phyloP scores from a whole-genome alignment of 2,329 filamentous ascomycete species.

The Trichoderma arundinaceum region DNA sequence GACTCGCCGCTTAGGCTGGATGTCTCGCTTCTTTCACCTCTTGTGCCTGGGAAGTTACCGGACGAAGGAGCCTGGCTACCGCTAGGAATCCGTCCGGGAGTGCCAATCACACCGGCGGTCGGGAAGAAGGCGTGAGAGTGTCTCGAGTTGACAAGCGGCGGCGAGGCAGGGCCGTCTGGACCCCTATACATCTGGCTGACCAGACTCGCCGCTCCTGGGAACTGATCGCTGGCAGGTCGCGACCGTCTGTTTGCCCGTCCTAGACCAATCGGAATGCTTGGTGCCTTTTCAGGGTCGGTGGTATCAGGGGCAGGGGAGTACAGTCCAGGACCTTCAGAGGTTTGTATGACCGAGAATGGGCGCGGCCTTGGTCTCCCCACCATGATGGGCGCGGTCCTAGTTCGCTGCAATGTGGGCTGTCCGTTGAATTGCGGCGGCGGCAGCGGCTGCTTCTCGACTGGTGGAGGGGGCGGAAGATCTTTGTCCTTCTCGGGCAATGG shows the following conservation, averaged over 20 bases:
- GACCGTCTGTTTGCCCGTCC: conserved; percentile 59
- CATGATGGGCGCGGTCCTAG: conserved; percentile 63
- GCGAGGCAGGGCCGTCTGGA: conserved; percentile 67
- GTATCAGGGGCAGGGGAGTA: conserved; percentile 44
- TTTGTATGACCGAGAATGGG: conserved; percentile 62
- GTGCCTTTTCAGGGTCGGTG: conserved; percentile 74
- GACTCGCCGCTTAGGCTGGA: conserved; percentile 72
- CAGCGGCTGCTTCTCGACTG: conserved; percentile 38
- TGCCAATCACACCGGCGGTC: conserved; percentile 55
- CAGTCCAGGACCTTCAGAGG: conserved; percentile 45
- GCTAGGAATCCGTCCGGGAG: conserved; percentile 60
- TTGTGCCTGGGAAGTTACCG: conserved; percentile 76
- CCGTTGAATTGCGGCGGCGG: conserved; percentile 40
- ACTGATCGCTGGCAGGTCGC: conserved; percentile 69
- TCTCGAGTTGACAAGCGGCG: conserved; percentile 62
- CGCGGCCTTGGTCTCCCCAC: conserved; percentile 55
- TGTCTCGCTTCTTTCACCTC: conserved; percentile 67
- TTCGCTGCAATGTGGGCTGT: conserved; percentile 63
- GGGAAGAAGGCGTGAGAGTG: conserved; percentile 69
- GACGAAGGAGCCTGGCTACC: conserved; percentile 53
- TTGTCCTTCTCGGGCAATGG: conserved; percentile 68
- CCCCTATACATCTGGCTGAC: conserved; percentile 91
- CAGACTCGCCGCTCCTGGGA: conserved; percentile 68
- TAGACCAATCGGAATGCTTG: conserved; percentile 73
- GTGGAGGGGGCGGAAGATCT: conserved; percentile 76